Evolutionary conservation across 371 early-diverging fungal species (phyloP), one percentile per base, ranked within the genome.

Genomic region (Rhizopus arrhizus): DNA sequence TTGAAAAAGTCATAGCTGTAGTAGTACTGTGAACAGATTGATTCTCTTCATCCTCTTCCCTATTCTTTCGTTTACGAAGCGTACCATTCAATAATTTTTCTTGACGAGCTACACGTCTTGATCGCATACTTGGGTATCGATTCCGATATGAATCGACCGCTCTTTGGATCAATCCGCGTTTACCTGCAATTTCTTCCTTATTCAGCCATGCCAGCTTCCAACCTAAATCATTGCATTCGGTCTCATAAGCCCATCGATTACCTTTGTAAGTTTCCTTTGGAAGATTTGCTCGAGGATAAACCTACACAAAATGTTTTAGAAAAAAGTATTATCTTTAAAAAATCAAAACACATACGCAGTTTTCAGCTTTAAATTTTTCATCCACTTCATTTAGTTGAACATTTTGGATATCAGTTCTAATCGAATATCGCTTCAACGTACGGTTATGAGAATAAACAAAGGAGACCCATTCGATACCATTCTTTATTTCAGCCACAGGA

Each of bases 71-170:
- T 38, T 74, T 74, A 33, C 77, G 70, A 4, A 76, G 62, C 0
- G 80, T 77, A 2, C 80, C 80, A 41, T 80, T 75, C 61, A 77
- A 52, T 40, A 89, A 71, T 71, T 92, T 93, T 61, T 94, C 92
- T 66, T 93, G 87, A 58, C 93, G 82, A 12, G 91, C 85, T n/a
- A 94, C 88, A 22, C 95, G 83, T 48, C 94, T 82, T 16, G 89
- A 90, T 53, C 92, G 82, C 71, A 89, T 84, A 45, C 87, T 89
- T 15, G 92, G 90, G 63, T 89, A 88, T 12, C 93, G 87, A 62
- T 95, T 92, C 48, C 97, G 85, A 64, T 92, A 97, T 32, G 91
- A 92, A 70, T 98, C 97, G 0, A 98, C 98, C 1, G 96, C 96
- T 2, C 97, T 83, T 73, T 98, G 98, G 49, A 98, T 84, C 45